Base-by-base conservation (phyloP, 192 early-diverging fungal genomes). In the Podila epicladia region DNA sequence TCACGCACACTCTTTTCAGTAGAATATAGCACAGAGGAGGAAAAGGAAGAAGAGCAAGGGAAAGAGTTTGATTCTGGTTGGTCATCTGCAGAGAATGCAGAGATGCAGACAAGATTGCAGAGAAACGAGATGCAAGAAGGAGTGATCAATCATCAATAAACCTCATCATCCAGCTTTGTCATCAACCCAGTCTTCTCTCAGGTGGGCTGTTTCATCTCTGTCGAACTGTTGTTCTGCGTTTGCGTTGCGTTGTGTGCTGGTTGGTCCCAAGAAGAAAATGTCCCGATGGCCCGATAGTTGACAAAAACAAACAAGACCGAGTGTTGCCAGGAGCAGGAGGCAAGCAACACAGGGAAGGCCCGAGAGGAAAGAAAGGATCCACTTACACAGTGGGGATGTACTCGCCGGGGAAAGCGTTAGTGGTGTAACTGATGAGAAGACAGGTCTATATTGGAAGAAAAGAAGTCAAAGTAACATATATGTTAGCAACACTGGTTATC, bases 341-440 rank as follows among this genome's bases (percentile, higher is more conserved):
- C 32, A 35, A 65, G 19, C 9, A 38, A 50, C 13, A 22, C 35
- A 37, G 9, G 35, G 1, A 37, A 7, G 5, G 24, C 60, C 35
- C 41, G 15, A 68, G 20, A 51, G 9, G 32, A 6, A 50, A 29
- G 29, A 29, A 24, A 64, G 33, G 59, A 58, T 64, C 20, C 24
- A 69, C 91, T 89, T 95, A 98, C 95, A 99, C 97, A 65, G 97
- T 99, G 62, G 97, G 97, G 82, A 99, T 98, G 82, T 99, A 99
- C 89, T 99, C 97, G 65, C 97, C 97, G 20, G 97, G 97, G 87
- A 99, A 99, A 35, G 98, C 98, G 89, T 99, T 99, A 71, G 98
- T 99, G 20, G 98, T 99, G 89, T 99, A 99, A 85, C 90, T 92
- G 85, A 99, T 99, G 67, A 99, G 85, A 49, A 97, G 92, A 83